A percentile compares a stretch with the other conserved stretches of the same genome.
phyloP scores from a whole-genome alignment of 1,284 basidiomycete genomes.

The Pseudozyma hubeiensis region DNA sequence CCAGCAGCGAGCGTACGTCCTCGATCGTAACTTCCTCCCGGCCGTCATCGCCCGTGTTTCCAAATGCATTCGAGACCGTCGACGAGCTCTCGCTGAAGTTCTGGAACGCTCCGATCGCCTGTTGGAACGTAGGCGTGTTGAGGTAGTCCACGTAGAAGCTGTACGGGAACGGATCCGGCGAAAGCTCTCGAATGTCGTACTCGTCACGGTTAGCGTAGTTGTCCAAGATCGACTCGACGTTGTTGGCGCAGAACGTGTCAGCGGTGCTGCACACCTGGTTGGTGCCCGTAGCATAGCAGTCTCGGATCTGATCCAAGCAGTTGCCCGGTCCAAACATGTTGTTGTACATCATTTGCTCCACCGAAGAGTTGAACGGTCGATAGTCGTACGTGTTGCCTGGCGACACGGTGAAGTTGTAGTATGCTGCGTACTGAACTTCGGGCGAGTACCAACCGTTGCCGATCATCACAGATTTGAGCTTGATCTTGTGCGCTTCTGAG shows the following conservation, averaged over 20 bases:
- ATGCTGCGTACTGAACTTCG: conserved; percentile 51
- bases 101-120: conserved; percentile 54
- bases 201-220: conserved; percentile 50
- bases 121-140: conserved; percentile 41
- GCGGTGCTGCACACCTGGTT: conserved; percentile 53
- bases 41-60: conserved; percentile 49
- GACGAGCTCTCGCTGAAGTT: conserved; percentile 51
- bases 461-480: conserved; percentile 76
- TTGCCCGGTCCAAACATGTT: conserved; percentile 51
- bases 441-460: conserved; percentile 70
- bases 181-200: conserved; percentile 55
- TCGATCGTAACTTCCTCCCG: conserved; percentile 45
- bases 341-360: conserved; percentile 42
- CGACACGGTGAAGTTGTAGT: conserved; percentile 58
- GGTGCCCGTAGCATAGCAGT: conserved; percentile 42
- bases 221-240: conserved; percentile 48
- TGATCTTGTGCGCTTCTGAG: conserved; percentile 72
- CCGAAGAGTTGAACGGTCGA: conserved; percentile 41
- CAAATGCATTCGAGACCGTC: conserved; percentile 38
- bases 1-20: conserved; percentile 42
- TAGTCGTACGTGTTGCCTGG: conserved; percentile 56
- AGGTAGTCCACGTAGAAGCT: conserved; percentile 52
- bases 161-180: conserved; percentile 59
- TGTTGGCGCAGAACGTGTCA: conserved; percentile 48
- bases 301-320: conserved; percentile 53